Evolutionary conservation across 371 early-diverging fungal species (phyloP).

Genomic region (Mortierella sp.): DNA sequence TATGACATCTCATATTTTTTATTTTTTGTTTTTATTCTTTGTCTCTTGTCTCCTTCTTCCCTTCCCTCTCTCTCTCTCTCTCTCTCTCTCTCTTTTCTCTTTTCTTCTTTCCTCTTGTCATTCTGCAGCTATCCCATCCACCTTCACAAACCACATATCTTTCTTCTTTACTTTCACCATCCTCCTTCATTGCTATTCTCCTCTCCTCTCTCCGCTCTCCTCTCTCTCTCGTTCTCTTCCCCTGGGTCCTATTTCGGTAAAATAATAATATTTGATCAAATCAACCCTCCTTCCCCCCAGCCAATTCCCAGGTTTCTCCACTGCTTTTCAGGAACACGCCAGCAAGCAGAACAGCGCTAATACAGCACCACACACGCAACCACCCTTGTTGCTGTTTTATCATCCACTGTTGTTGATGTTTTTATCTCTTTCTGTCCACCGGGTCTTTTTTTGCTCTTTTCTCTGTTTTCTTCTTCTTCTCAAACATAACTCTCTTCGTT

Average conservation of each 20-base stretch:
- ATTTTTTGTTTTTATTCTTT: not conserved
- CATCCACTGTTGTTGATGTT: not conserved
- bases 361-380: not conserved
- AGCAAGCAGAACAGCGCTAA: no score
- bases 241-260: constrained; percentile 1
- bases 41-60: not conserved
- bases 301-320: constrained; percentile 7
- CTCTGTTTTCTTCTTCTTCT: not conserved
- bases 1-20: not conserved
- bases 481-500: no score
- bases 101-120: not conserved
- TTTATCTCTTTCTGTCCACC: not conserved
- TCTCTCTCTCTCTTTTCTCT: no score
- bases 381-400: no score
- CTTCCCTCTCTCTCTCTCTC: not conserved
- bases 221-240: constrained; percentile 5
- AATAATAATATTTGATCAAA: not conserved
- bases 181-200: not conserved
- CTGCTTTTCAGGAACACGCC: constrained; percentile 3
- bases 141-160: not conserved
- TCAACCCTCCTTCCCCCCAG: no score
- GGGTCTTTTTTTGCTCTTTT: not conserved
- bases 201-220: not conserved
- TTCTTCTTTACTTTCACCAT: not conserved
- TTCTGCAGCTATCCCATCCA: no score